Evolutionary conservation across 2,329 filamentous ascomycete species (phyloP), one percentile per base, ranked within the genome.

Genomic region (Rhytidhysteron rufulum): DNA sequence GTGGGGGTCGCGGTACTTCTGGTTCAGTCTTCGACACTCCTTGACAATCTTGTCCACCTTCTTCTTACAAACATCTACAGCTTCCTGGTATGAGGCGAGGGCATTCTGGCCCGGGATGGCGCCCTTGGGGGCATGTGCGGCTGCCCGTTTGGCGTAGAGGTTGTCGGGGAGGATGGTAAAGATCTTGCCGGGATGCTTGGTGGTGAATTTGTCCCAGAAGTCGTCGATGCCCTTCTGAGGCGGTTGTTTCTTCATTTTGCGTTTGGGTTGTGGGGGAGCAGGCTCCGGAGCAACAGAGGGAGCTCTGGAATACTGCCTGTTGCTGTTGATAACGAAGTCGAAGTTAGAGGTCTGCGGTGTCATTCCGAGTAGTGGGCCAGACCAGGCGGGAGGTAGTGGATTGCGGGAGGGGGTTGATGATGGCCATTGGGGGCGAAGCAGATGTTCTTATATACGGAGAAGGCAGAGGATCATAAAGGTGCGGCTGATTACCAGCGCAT

Each of bases 1-100:
- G 61, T 93, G 82, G n/a, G 83, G 79, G 57, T 94, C 88, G 13
- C 84, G 78, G 59, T 94, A 95, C 63, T 88, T 91, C 55, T 88
- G 84, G 63, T 95, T 95, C 42, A 88, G 72, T 7, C 86, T 77
- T 17, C 80, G 74, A 60, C 88, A 94, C 54, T 82, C 78, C 42
- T 70, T 71, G 21, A 76, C 72, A 40, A 81, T 81, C 44, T 77
- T 75, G 7, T 70, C 66, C 5, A 82, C 78, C 37, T 78, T 76
- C 41, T 76, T 77, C 39, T 71, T 74, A 65, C 88, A 94, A 42
- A 83, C 77, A 17, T 75, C 75, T 3, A 75, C 79, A 0, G 86
- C 87, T 52, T 87, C 79, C 39, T 88, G 80, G 56, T 88, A 93
- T 0, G 84, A 87, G 16, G 78, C 75, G 32, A 79, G 72, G 0